Base-by-base conservation (phyloP, 1,284 basidiomycete genomes). In the Caloboletus firmus region DNA sequence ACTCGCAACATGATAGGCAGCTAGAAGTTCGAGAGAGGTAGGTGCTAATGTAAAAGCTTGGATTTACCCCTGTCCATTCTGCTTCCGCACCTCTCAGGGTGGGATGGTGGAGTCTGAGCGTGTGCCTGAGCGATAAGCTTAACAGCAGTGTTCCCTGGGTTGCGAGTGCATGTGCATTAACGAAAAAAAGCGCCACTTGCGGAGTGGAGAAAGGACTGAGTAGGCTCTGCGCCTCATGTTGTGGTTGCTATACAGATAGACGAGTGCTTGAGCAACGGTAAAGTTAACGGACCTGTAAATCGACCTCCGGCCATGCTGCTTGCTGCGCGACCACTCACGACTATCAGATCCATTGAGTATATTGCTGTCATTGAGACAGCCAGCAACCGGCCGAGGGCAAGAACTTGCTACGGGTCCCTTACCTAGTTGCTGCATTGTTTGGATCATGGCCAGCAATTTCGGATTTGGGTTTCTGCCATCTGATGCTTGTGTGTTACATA, bases 401-500 rank as follows among this genome's bases (percentile, higher is more conserved):
- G n/a, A n/a, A n/a, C n/a, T n/a, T n/a, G n/a, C n/a, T n/a, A n/a
- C n/a, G n/a, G n/a, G n/a, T n/a, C n/a, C n/a, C n/a, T 8, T 32
- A 17, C n/a, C 35, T 6, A 20, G 11, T 28, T 42, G 41, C 41
- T 42, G 24, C 11, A 26, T 26, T 42, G 40, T 24, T n/a, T 11
- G 22, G 40, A 26, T 42, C 6, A 35, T 8, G 10, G 2, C 18
- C 5, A n/a, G n/a, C n/a, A n/a, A n/a, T n/a, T n/a, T n/a, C n/a
- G n/a, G 24, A 26, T 41, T 41, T 26, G 17, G 24, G 40, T 41
- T 41, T 5, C 17, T 26, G n/a, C n/a, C n/a, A n/a, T n/a, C n/a
- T n/a, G n/a, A n/a, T n/a, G n/a, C n/a, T 3, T 26, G 26, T 28
- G n/a, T 12, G 32, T 52, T 52, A 52, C 51, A 34, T 52, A 52